Evolutionary conservation across 163 green algal genomes (phyloP), one percentile per base, ranked within the genome.

Genomic region (Scenedesmus sp.): DNA sequence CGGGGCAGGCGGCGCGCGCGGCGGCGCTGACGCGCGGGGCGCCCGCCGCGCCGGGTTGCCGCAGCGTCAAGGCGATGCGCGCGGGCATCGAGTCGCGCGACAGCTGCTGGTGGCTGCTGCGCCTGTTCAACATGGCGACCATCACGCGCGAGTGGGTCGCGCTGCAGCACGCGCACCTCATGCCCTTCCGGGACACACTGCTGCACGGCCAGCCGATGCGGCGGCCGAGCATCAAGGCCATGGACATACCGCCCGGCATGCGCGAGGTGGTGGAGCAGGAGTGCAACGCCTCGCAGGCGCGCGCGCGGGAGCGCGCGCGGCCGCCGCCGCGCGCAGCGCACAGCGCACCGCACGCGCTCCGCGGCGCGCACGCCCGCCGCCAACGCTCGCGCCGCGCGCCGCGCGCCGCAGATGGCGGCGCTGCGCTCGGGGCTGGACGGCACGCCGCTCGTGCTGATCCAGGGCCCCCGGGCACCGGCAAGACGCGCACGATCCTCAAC

Each of bases 391-490:
- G 57, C 47, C 48, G 60, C 31, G 47, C 13, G 13, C 45, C 3
- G 28, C 44, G 24, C 54, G 45, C 48, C 51, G 5, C 87, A 95
- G 88, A 85, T 94, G 75, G 51, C 45, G 13, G 92, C 92, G 3
- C 63, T 98, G 51, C 87, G 78, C 14, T 84, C 87, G 1, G 92
- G 92, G 0, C 84, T 97, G 48, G 87, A 94, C 58, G 88, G 88
- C 50, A 87, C 84, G 3, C 87, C 90, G 13, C 72, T 97, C 39
- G 87, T 95, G n/a, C 85, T 98, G 31, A 97, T 98, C 48, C 90
- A 97, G 85, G 93, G 93, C 94, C 93, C 1, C 94, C 95, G 42
- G 95, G 95, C 53, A 99, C 95, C 13, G 95, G 95, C 80, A 99
- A 99, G 86, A 98, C 95, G 1, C 91, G 89, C 63, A 98, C 95